Evolutionary conservation across 2,329 filamentous ascomycete species (phyloP), one percentile per base, ranked within the genome.

Genomic region (Coniochaeta pulveracea): DNA sequence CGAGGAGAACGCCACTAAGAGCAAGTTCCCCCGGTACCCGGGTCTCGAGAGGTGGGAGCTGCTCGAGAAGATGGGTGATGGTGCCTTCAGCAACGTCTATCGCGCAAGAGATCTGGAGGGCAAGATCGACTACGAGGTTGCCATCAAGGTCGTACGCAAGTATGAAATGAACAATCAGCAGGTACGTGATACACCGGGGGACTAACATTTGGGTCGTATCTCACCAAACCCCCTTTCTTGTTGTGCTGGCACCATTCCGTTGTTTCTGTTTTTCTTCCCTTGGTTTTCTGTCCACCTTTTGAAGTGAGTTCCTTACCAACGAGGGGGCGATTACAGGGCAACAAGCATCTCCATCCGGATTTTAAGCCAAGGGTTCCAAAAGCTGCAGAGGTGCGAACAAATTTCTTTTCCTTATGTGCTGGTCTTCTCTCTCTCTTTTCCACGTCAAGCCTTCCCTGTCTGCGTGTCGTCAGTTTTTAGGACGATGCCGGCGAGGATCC

Each of bases 101-200:
- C 79, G 85, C 24, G 91, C 91, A 23, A 73, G 70, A 45, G 91
- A 98, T 55, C 55, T 62, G 28, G 69, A 76, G 5, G 81, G 83
- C 25, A 66, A 78, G 41, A 72, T 73, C 41, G 76, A 74, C 44
- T n/a, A n/a, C n/a, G 80, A 96, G 54, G 86, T 91, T 21, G 91
- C 89, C 47, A 96, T 98, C 69, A 98, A 98, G 60, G 91, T 98
- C 33, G 91, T 98, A 43, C 82, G 91, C 52, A 96, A 96, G 63
- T 96, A 85, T 56, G 91, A 98, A 62, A 95, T 98, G 85, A 96
- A 94, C 63, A 88, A 80, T 45, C 86, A 81, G 67, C 91, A 96
- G 85, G 91, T 98, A 73, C 74, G 86, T 80, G 49, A 14, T 8
- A 33, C 11, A 35, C 28, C 35, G 19, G 34, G 35, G 38, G 27